Base-by-base conservation (phyloP, 2,329 filamentous ascomycete species). In the Graphiopsis chlorocephala region DNA sequence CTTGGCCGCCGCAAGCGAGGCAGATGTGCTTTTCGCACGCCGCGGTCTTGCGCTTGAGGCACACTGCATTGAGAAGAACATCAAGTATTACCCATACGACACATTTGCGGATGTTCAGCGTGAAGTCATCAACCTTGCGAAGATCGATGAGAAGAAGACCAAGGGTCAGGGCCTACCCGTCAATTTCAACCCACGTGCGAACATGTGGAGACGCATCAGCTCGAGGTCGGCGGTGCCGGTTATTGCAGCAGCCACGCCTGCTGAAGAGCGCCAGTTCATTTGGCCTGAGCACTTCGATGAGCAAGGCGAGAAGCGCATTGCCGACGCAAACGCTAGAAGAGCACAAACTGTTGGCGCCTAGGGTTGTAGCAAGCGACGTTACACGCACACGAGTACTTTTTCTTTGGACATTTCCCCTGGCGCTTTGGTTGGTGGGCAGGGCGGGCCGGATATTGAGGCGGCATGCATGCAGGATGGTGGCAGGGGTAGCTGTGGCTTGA, bases 11-110 rank as follows among this genome's bases (percentile, higher is more conserved):
- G 87, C 88, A 0, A 80, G 86, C 31, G 83, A 90, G 72, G 86
- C 88, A 1, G 88, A 90, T 71, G 85, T 90, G 0, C 82, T 90
- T 12, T 90, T 90, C 71, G 87, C 88, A 0, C 83, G 88, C 12
- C 82, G 84, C n/a, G 87, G 88, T 0, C 78, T 90, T 45, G 79
- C 85, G 1, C 79, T 90, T 17, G 88, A 90, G 75, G 85, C 89
- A 72, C 88, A 90, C 76, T 90, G 88, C 75, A 69, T 83, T 64
- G 85, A 88, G 74, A 81, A 89, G 76, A 77, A 79, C 42, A 86
- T 90, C 67, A 65, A 81, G 1, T 87, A 88, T 73, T 84, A 84
- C 33, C 79, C 86, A 0, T 90, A 88, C 72, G 86, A 90, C 73
- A 88, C 85, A 0, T 90, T 90, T 71, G 83, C 85, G 53, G 88